Conservation (phyloP, 345 rosid species). For the Populus simonii region DNA sequence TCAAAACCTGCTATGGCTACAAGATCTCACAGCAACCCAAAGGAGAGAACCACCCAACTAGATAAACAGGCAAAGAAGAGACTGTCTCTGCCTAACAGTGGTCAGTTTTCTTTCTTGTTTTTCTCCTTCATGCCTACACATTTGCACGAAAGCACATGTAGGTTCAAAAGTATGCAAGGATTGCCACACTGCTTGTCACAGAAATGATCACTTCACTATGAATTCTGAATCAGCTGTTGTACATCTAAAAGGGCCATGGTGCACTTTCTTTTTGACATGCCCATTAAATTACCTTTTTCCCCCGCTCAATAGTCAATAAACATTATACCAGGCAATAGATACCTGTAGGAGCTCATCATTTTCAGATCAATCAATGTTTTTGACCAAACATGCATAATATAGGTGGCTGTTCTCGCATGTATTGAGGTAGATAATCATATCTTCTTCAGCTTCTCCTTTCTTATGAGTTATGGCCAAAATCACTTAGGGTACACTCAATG, state of each 20-base stretch:
- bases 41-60: conserved; percentile 58
- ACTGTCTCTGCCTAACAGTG: conserved; percentile 65
- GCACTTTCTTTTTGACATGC: background rate
- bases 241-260: background rate
- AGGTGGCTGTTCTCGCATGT: background rate
- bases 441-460: background rate
- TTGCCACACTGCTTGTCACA: background rate
- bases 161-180: background rate
- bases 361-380: background rate
- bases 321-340: background rate
- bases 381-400: background rate
- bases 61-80: conserved; percentile 61
- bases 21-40: conserved; percentile 88
- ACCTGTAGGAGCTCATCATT: background rate
- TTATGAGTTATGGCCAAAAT: background rate
- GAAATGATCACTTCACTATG: background rate
- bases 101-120: conserved; percentile 36
- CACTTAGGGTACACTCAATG: background rate
- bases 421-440: background rate
- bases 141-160: background rate
- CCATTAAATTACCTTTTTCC: background rate
- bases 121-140: background rate
- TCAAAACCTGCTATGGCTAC: conserved; percentile 44
- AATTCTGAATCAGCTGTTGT: background rate
- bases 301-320: background rate